Evolutionary conservation across 2,329 filamentous ascomycete genomes (phyloP), one percentile per base, ranked within the genome.

Genomic region (Fusarium armeniacum): DNA sequence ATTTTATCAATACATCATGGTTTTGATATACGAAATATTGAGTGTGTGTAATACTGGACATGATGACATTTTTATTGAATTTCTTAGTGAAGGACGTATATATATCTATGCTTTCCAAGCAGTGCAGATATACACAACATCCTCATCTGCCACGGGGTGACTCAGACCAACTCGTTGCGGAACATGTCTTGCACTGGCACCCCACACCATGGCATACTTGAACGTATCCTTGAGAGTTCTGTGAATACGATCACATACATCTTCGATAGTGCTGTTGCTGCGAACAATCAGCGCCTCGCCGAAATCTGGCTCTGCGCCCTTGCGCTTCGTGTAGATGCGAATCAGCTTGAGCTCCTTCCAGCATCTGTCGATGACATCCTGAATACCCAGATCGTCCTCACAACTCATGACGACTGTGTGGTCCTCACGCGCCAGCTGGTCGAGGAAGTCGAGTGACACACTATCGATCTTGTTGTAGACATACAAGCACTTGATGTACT

Each of bases 401-500:
- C 97, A 99, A 77, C 90, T 93, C 96, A 99, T 99, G 77, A 99
- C 95, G 28, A 92, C 93, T 1, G 97, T 98, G 79, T 98, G 86
- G 5, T 94, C 93, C 82, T 99, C 97, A 65, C 94, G 90, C 7
- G 97, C 96, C 24, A 99, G 86, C 78, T 91, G 90, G 84, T 99
- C 93, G 49, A 99, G 88, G 81, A 97, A 97, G 78, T 98, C 94
- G 71, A 99, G 88, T 43, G 92, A 95, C 65, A 99, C 93, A 79
- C 89, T 91, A 83, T 99, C 96, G 82, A 99, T 97, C 83, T 99
- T 99, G 91, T 99, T 99, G 89, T 99, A 99, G 33, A 98, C 95
- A 82, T 99, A 99, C 33, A 99, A 86, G 77, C 93, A 91, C 79
- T 86, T 89, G 84, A 99, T 98, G 85, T 99, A 99, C 81, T 97